Percentiles rank a stretch among this genome's conserved stretches.
Conservation (phyloP, 768 basidiomycete species). For the Auriculariales sp. region DNA sequence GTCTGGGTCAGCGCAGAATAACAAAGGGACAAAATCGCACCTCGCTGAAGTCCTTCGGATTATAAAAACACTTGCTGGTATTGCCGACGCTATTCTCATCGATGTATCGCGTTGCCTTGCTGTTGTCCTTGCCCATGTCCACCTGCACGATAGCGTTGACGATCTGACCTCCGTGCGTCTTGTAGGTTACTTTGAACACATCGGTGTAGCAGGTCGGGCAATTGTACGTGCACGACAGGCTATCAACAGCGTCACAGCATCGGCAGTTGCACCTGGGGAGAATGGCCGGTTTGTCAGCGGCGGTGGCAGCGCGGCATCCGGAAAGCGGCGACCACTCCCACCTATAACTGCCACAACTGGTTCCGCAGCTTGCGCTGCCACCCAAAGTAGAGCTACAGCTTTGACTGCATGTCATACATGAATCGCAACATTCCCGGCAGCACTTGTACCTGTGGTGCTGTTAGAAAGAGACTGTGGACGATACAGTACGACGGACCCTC, state of each 20-base stretch:
- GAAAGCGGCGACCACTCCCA: too few species aligned
- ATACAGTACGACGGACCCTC: background rate
- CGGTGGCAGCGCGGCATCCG: too few species aligned
- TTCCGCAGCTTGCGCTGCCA: too few species aligned
- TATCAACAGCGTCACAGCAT: background rate
- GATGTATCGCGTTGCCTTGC: background rate
- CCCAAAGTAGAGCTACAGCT: too few species aligned
- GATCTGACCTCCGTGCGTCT: background rate
- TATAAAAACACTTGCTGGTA: background rate
- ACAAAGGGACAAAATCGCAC: background rate
- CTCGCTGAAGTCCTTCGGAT: background rate
- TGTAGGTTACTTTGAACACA: background rate
- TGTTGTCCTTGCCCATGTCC: background rate
- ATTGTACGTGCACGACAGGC: background rate
- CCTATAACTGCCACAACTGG: too few species aligned
- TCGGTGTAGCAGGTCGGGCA: background rate
- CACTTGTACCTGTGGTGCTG: background rate
- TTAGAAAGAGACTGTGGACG: background rate
- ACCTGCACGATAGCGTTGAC: background rate
- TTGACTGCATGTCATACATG: background rate
- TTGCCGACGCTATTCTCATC: background rate
- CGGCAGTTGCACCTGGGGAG: background rate
- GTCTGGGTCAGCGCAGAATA: background rate
- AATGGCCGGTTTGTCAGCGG: too few species aligned
- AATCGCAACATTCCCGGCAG: background rate